A percentile compares a stretch with the other conserved stretches of the same genome.
phyloP scores from a whole-genome alignment of 108 stramenopile species.

The Cylindrotheca fusiformis region DNA sequence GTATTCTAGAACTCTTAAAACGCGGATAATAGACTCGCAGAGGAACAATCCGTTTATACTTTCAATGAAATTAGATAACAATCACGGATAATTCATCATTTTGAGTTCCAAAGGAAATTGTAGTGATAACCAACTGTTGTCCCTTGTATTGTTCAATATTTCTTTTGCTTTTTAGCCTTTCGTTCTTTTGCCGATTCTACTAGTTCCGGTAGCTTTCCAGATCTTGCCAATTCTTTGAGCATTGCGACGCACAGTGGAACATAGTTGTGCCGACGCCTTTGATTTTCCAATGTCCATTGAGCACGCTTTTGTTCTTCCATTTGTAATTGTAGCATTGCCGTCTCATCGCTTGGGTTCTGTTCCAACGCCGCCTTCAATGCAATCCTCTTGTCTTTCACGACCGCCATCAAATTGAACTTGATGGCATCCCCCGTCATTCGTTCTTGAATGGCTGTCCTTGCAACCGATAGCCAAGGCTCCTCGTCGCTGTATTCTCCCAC shows the following conservation, averaged over 20 bases:
- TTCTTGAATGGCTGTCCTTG: conserved; percentile 75
- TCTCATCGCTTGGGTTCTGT: background rate
- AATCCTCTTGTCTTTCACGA: conserved; percentile 71
- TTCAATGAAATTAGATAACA: too few species aligned
- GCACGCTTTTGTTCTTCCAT: conserved; percentile 67
- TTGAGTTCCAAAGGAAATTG: too few species aligned
- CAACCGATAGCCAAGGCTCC: conserved; percentile 58
- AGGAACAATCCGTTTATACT: too few species aligned
- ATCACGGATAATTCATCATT: too few species aligned
- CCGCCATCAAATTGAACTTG: conserved; percentile 94
- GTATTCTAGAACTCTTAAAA: too few species aligned
- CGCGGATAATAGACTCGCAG: too few species aligned
- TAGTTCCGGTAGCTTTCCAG: conserved; percentile 46
- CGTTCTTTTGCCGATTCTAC: conserved; percentile 45
- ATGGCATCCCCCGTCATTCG: conserved; percentile 78
- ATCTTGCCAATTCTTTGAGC: conserved; percentile 64
- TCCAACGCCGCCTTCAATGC: conserved; percentile 45
- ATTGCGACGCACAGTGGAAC: conserved; percentile 77
- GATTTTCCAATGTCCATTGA: conserved; percentile 78
- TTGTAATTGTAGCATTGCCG: conserved; percentile 34
- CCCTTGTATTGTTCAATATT: too few species aligned
- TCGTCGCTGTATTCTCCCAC: conserved; percentile 47
- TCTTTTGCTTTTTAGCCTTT: too few species aligned
- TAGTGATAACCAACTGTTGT: too few species aligned
- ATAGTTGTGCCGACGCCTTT: conserved; percentile 74